A percentile compares a stretch with the other conserved stretches of the same genome.
These are phyloP conservation scores for Theobroma grandiflorum DNA, from an alignment of 441 rosid species.

Conservation along the genomic window DNA sequence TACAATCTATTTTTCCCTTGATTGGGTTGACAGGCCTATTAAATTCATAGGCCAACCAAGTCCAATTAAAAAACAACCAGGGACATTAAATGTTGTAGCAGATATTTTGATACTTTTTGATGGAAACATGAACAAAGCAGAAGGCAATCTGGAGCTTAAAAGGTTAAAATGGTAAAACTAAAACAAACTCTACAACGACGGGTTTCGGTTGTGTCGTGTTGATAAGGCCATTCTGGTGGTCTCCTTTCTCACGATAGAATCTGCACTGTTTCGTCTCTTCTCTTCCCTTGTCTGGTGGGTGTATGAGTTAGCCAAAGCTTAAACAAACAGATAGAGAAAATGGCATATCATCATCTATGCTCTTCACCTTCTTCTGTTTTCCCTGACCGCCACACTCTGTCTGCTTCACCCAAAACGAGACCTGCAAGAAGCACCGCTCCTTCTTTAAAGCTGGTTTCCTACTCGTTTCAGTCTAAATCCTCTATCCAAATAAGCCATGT, in stretches of 20 bases:
- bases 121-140: no score
- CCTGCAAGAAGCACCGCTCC: conserved; percentile 36
- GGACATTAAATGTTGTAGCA: no score
- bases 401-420: conserved; percentile 39
- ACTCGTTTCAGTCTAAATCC: conserved; percentile 38
- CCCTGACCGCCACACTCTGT: conserved; percentile 43
- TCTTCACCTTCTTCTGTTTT: conserved; percentile 61
- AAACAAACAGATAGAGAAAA: conserved; percentile 23
- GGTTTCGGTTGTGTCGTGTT: background rate
- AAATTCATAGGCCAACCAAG: no score
- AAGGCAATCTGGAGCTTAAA: no score
- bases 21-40: no score
- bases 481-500: conserved; percentile 48
- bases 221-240: background rate
- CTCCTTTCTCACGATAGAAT: background rate
- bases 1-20: no score
- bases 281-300: background rate
- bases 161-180: no score
- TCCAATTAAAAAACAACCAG: no score
- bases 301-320: background rate
- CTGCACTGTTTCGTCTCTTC: background rate
- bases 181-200: no score
- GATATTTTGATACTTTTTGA: no score
- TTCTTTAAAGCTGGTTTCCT: conserved; percentile 36
- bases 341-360: conserved; percentile 64